Evolutionary conservation across 257 asterid genomes (phyloP).

Genomic region (Ilex asprella): DNA sequence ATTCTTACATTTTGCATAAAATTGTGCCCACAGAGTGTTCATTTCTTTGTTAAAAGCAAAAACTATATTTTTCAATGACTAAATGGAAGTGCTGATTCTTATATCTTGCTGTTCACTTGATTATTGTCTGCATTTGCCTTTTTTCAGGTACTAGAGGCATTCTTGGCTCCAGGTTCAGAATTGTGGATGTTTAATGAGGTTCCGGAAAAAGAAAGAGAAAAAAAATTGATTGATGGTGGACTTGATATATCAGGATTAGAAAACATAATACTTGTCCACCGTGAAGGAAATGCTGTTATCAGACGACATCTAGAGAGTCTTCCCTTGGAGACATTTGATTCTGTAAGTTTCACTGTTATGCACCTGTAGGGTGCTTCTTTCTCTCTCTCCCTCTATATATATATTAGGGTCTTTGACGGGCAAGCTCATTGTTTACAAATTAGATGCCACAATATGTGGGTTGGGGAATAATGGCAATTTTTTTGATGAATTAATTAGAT

Average conservation of each 20-base stretch:
- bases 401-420: too few species aligned
- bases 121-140: slow-evolving; percentile 14
- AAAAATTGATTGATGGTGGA: slow-evolving; percentile 84
- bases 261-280: slow-evolving; percentile 82
- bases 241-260: slow-evolving; percentile 73
- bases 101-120: not conserved
- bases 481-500: too few species aligned
- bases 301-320: slow-evolving; percentile 89
- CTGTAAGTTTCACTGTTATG: slow-evolving; percentile 55
- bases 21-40: too few species aligned
- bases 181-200: slow-evolving; percentile 98
- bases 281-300: slow-evolving; percentile 88
- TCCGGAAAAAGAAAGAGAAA: slow-evolving; percentile 67
- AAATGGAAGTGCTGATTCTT: not conserved
- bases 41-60: too few species aligned
- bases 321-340: slow-evolving; percentile 94
- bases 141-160: slow-evolving; percentile 77
- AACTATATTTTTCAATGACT: not conserved
- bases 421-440: too few species aligned
- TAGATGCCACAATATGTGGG: too few species aligned
- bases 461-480: too few species aligned
- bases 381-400: not conserved
- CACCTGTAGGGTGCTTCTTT: not conserved
- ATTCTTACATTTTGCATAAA: too few species aligned
- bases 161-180: slow-evolving; percentile 81